Evolutionary conservation across 108 stramenopile genomes (phyloP), one percentile per base, ranked within the genome.

Genomic region (Bacterosira constricta): DNA sequence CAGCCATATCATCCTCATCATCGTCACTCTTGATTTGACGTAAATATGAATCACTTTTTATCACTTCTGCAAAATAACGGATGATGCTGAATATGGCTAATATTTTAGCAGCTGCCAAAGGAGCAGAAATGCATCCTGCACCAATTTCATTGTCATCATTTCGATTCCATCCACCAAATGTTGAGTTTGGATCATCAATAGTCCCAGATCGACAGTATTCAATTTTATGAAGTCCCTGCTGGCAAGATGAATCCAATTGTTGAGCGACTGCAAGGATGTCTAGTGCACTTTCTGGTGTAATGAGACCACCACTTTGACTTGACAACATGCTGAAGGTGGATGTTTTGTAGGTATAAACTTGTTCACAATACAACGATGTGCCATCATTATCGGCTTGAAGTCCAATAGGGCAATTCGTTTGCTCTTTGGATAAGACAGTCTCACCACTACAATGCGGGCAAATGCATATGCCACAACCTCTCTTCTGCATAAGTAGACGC

Each of bases 401-500:
- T n/a, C n/a, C n/a, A n/a, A n/a, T n/a, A n/a, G n/a, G n/a, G n/a
- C n/a, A 29, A 47, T 44, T 36, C n/a, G n/a, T 41, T 13, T 31
- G 29, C 20, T 63, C 21, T 30, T 64, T 63, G 44, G 47, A 52
- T 45, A 26, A 32, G 30, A 57, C 36, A 17, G 38, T 18, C 0
- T 37, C 42, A 44, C 60, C 44, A 63, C 52, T 55, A 37, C 79
- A 80, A 35, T 70, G 50, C 1, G 38, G 30, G 39, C 79, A 80
- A 46, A 80, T 57, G 59, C 79, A 80, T n/a, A 37, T 37, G 29
- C 21, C 56, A 13, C n/a, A 18, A 15, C 39, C 34, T 9, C 30
- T 39, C 41, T 44, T 57, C 17, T 52, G 13, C 29, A 30, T 53
- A 6, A 90, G 47, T 11, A 93, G 56, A 36, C 90, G 61, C 77